Evolutionary conservation across 805 yeast genomes (phyloP).

Genomic region (Cyberlindnera xishuangbannaensis): DNA sequence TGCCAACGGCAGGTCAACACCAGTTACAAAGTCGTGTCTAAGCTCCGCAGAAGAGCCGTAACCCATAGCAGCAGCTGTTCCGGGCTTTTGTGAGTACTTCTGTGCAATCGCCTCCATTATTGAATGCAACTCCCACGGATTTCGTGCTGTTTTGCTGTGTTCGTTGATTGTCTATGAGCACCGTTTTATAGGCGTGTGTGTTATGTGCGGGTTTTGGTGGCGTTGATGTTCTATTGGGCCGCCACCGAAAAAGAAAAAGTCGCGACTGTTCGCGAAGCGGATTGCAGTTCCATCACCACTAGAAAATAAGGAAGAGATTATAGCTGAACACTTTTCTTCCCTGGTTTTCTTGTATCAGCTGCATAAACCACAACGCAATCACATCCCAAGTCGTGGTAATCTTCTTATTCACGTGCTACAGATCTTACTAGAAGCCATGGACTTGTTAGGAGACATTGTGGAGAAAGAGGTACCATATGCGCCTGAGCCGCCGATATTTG

Average conservation of each 20-base stretch:
- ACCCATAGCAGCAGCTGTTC: conserved; percentile 13
- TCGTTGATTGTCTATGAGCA: too few relatives aligned
- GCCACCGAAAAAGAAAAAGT: not conserved
- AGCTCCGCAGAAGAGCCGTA: conserved; percentile 28
- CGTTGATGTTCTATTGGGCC: not conserved
- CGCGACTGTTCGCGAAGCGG: too few relatives aligned
- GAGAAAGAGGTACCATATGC: conserved; percentile 87
- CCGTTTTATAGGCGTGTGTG: too few relatives aligned
- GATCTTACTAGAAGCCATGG: conserved; percentile 42
- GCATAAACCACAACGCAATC: not conserved
- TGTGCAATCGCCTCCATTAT: conserved; percentile 22
- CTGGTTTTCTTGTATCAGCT: too few relatives aligned
- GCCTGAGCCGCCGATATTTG: conserved; percentile 87
- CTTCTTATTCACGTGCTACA: not conserved
- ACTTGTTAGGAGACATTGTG: conserved; percentile 86
- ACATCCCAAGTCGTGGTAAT: not conserved
- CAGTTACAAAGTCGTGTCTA: conserved; percentile 30
- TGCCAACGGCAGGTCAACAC: conserved; percentile 30
- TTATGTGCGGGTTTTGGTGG: not conserved
- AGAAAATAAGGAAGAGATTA: too few relatives aligned
- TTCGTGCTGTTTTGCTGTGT: too few relatives aligned
- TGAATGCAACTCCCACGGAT: too few relatives aligned
- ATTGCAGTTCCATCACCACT: too few relatives aligned
- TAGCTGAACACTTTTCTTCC: too few relatives aligned
- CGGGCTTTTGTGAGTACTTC: conserved; percentile 18